Evolutionary conservation across 805 yeast genomes (phyloP).

Genomic region (Monosporozyma unispora): DNA sequence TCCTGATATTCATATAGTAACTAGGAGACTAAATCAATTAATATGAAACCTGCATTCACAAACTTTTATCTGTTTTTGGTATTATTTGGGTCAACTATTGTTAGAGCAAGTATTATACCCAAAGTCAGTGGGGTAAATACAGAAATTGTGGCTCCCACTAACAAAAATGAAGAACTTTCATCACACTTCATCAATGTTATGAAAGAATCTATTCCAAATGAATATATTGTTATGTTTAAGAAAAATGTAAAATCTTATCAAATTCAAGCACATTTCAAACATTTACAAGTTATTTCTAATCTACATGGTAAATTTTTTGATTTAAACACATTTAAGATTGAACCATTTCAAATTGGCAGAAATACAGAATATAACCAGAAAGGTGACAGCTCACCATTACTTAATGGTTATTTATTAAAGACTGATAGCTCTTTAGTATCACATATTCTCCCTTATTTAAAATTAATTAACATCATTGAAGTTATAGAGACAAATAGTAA

Average conservation of each 20-base stretch:
- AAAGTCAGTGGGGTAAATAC: neutral
- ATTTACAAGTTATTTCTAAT: neutral
- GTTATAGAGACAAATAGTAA: constrained; percentile 5
- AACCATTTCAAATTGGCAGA: neutral
- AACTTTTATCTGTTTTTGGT: neutral
- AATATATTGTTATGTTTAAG: neutral
- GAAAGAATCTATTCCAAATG: neutral
- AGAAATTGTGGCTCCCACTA: neutral
- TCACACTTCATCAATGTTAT: neutral
- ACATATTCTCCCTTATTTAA: neutral
- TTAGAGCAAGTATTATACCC: neutral
- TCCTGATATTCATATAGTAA: no score
- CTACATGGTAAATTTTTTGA: neutral
- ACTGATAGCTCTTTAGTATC: neutral
- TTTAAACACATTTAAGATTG: neutral
- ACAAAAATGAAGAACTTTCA: neutral
- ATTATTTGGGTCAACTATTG: neutral
- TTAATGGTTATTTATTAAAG: neutral
- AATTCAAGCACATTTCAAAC: neutral
- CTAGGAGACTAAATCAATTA: neutral
- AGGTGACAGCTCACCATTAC: neutral
- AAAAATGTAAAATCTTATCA: neutral
- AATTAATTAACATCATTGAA: neutral
- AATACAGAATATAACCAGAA: neutral
- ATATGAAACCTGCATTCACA: no score